Conservation (phyloP, 768 basidiomycete genomes). For the Mycena floridula region DNA sequence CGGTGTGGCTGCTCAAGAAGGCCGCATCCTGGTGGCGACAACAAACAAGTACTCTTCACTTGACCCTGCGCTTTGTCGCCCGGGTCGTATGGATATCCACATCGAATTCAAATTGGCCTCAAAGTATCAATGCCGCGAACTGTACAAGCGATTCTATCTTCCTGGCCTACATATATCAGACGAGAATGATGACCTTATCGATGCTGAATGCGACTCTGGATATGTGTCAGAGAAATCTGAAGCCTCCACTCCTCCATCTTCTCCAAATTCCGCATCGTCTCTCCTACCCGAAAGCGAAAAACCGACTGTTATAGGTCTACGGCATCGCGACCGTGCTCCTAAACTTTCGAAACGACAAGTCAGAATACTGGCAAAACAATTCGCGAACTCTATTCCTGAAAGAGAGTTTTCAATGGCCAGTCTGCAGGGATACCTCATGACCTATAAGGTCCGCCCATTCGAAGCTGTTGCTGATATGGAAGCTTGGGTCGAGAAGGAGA, state of each 20-base stretch:
- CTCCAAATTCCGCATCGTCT: neutral
- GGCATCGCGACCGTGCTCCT: slow-evolving; percentile 31
- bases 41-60: slow-evolving; percentile 68
- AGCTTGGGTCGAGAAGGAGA: slow-evolving; percentile 34
- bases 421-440: slow-evolving; percentile 46
- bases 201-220: slow-evolving; percentile 13
- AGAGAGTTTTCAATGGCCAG: slow-evolving; percentile 43
- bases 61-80: slow-evolving; percentile 69
- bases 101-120: slow-evolving; percentile 75
- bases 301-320: slow-evolving; percentile 8
- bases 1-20: slow-evolving; percentile 75
- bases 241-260: slow-evolving; percentile 5
- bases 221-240: slow-evolving; percentile 11
- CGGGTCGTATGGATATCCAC: slow-evolving; percentile 78
- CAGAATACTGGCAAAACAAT: slow-evolving; percentile 43
- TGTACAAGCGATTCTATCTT: slow-evolving; percentile 66
- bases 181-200: slow-evolving; percentile 16
- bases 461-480: slow-evolving; percentile 31
- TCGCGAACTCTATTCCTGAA: slow-evolving; percentile 47
- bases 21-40: slow-evolving; percentile 75
- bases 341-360: slow-evolving; percentile 33
- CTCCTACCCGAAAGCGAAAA: neutral
- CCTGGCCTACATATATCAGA: slow-evolving; percentile 27
- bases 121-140: slow-evolving; percentile 55
- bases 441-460: slow-evolving; percentile 41